These are phyloP conservation scores for Mitosporidium daphniae DNA, from an alignment of 371 early-diverging fungal genomes.

Conservation along the genomic window DNA sequence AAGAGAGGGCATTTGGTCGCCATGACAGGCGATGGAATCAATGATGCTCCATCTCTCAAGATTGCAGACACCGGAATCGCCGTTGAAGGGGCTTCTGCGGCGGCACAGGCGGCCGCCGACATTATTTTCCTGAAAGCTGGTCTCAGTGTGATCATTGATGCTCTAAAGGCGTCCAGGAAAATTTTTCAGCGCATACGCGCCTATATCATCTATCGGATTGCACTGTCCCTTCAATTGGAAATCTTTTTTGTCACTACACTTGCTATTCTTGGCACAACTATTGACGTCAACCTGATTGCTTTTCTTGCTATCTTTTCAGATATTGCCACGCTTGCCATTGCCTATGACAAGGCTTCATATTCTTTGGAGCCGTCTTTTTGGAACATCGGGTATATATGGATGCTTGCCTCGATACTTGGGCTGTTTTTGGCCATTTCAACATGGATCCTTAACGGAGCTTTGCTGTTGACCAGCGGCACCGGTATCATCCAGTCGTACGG, in stretches of 20 bases:
- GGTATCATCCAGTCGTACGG: too few species aligned
- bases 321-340: too few species aligned
- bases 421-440: conserved; percentile 4
- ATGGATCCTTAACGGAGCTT: conserved; percentile 2
- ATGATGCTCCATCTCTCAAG: conserved; percentile 5
- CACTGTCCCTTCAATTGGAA: conserved; percentile 5
- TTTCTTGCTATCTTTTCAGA: too few species aligned
- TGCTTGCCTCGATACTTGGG: conserved; percentile 3
- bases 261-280: conserved; percentile 13
- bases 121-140: conserved; percentile 34
- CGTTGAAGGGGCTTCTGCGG: conserved; percentile 12
- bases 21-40: conserved; percentile 5
- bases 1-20: conserved; percentile 4
- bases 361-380: conserved; percentile 5
- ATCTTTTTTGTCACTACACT: conserved; percentile 4
- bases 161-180: conserved; percentile 18
- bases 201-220: conserved; percentile 6
- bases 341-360: conserved; percentile 7
- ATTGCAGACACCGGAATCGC: conserved; percentile 18
- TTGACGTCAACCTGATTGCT: neutral
- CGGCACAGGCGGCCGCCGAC: conserved; percentile 28
- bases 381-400: conserved; percentile 5
- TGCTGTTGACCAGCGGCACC: too few species aligned
- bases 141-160: conserved; percentile 23
- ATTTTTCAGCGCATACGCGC: conserved; percentile 26